These are phyloP conservation scores for Colletotrichum navitas DNA, from an alignment of 2,329 filamentous ascomycete species.

Conservation along the genomic window DNA sequence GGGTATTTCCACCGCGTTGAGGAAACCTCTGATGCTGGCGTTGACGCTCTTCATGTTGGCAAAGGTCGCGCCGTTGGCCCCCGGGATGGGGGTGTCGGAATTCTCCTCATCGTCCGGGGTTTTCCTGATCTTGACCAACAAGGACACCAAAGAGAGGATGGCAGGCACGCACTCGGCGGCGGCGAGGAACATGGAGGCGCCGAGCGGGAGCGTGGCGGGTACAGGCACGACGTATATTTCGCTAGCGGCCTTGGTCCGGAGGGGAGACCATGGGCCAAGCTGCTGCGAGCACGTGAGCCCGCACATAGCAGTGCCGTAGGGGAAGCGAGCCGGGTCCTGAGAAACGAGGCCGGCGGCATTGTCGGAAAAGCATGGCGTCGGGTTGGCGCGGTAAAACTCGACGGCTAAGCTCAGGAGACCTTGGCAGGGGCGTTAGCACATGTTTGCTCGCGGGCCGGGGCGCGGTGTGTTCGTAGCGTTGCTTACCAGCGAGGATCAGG, in stretches of 20 bases:
- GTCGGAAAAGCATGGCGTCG: slow-evolving; percentile 58
- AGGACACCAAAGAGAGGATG: slow-evolving; percentile 70
- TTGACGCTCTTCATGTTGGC: slow-evolving; percentile 67
- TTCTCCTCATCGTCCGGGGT: slow-evolving; percentile 47
- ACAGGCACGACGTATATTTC: slow-evolving; percentile 74
- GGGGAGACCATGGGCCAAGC: slow-evolving; percentile 64
- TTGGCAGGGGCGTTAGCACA: slow-evolving; percentile 44
- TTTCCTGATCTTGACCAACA: slow-evolving; percentile 69
- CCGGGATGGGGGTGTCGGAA: slow-evolving; percentile 59
- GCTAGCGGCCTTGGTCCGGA: slow-evolving; percentile 67
- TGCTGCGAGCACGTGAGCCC: slow-evolving; percentile 60
- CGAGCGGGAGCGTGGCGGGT: slow-evolving; percentile 68
- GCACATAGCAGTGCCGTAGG: slow-evolving; percentile 59
- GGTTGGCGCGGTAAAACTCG: slow-evolving; percentile 70
- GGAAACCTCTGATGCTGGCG: slow-evolving; percentile 64
- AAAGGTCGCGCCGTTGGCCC: slow-evolving; percentile 67
- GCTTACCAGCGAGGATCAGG: slow-evolving; percentile 69
- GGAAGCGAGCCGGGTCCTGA: slow-evolving; percentile 55
- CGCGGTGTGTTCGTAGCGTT: background rate
- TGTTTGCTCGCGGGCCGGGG: background rate
- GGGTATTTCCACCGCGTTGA: slow-evolving; percentile 68
- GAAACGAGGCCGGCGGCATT: slow-evolving; percentile 54
- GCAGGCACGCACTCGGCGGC: slow-evolving; percentile 76
- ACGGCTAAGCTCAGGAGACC: slow-evolving; percentile 72
- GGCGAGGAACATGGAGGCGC: slow-evolving; percentile 69